Evolutionary conservation across 2,329 filamentous ascomycete genomes (phyloP).

Genomic region (Xylaria sp.): DNA sequence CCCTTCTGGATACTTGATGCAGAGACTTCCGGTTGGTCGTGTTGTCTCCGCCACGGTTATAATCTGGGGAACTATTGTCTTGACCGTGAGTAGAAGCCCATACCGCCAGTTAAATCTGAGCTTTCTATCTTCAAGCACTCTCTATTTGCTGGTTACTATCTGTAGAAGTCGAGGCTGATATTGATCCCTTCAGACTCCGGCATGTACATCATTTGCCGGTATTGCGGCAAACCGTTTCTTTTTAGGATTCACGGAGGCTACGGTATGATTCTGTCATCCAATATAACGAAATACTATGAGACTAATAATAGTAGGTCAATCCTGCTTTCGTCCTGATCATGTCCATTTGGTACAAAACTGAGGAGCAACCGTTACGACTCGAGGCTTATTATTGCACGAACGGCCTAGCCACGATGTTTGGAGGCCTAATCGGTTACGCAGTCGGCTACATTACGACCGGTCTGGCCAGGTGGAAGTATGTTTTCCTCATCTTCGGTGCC

Average conservation of each 20-base stretch:
- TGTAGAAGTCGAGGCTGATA: slow-evolving; percentile 13
- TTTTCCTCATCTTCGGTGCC: slow-evolving; percentile 68
- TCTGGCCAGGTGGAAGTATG: slow-evolving; percentile 48
- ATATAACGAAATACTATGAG: not conserved
- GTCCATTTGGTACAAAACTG: slow-evolving; percentile 53
- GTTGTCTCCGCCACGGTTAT: slow-evolving; percentile 57
- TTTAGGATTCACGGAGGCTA: slow-evolving; percentile 66
- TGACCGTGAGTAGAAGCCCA: slow-evolving; percentile 45
- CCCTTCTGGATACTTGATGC: slow-evolving; percentile 58
- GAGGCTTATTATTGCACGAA: slow-evolving; percentile 66
- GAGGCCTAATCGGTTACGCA: slow-evolving; percentile 67
- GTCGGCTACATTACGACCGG: slow-evolving; percentile 65
- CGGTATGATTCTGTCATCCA: slow-evolving; percentile 41
- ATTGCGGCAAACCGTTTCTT: slow-evolving; percentile 67
- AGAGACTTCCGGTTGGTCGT: slow-evolving; percentile 59
- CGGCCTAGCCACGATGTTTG: slow-evolving; percentile 56
- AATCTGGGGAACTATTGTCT: slow-evolving; percentile 60
- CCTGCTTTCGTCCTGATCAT: slow-evolving; percentile 57
- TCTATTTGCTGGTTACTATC: not conserved
- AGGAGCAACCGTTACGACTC: slow-evolving; percentile 62
- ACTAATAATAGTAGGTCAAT: slow-evolving; percentile 52
- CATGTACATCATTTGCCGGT: slow-evolving; percentile 63
- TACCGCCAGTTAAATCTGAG: not conserved
- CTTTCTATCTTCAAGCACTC: not conserved
- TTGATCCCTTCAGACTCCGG: slow-evolving; percentile 51